phyloP scores from a whole-genome alignment of 495 filamentous ascomycete species.

The Wilcoxina mikolae region DNA sequence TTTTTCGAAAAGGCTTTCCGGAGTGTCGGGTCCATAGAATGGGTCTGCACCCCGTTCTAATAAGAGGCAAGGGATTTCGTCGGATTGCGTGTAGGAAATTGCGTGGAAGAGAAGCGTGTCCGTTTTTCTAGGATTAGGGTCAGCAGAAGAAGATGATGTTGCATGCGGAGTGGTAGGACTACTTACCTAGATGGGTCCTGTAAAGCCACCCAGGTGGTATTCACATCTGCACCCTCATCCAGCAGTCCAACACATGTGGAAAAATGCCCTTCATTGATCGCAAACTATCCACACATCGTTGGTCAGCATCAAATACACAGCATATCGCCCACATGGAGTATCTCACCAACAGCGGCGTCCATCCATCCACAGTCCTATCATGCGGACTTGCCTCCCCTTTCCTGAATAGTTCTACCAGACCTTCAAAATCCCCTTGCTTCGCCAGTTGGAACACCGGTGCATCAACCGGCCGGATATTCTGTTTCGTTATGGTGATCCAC shows the following conservation, averaged over 20 bases:
- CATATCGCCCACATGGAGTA: background rate
- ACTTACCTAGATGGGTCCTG: background rate
- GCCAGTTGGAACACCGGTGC: background rate
- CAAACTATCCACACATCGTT: background rate
- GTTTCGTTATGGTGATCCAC: background rate
- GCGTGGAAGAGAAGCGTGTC: background rate
- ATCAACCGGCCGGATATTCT: background rate
- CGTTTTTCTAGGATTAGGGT: no score
- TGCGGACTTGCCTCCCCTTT: background rate
- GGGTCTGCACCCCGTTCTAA: background rate
- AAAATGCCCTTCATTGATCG: background rate
- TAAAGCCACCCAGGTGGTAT: background rate
- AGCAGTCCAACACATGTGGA: background rate
- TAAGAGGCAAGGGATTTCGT: background rate
- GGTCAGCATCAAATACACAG: background rate
- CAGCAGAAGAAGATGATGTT: no score
- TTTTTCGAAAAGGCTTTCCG: background rate
- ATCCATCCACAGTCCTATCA: background rate
- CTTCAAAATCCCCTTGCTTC: background rate
- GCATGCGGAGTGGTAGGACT: background rate
- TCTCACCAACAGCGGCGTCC: background rate
- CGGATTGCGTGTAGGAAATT: background rate
- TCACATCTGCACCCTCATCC: background rate
- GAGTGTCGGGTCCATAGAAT: background rate
- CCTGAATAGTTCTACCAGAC: background rate